These are phyloP conservation scores for Boletus insuetus DNA, from an alignment of 768 basidiomycete genomes.

Conservation along the genomic window DNA sequence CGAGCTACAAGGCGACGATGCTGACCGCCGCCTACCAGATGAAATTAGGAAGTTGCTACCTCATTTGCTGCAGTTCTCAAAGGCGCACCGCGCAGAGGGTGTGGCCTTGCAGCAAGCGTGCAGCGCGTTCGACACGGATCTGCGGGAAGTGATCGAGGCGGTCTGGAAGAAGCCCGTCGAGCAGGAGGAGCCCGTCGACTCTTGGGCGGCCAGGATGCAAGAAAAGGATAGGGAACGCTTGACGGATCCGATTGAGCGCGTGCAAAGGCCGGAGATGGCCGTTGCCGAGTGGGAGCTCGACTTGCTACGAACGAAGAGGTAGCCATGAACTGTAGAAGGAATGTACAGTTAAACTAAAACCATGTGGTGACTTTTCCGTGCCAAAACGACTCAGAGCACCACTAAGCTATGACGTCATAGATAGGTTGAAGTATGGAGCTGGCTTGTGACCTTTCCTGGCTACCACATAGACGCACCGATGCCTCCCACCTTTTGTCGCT, in stretches of 20 bases:
- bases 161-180: conserved; percentile 54
- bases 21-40: conserved; percentile 37
- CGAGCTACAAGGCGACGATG: not conserved
- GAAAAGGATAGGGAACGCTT: conserved; percentile 47
- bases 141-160: conserved; percentile 55
- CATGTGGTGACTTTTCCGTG: too few relatives aligned
- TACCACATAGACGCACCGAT: too few relatives aligned
- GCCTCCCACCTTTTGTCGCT: too few relatives aligned
- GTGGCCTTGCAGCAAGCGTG: conserved; percentile 60
- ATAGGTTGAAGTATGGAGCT: too few relatives aligned
- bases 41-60: conserved; percentile 70
- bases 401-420: too few relatives aligned
- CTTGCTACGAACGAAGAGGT: conserved; percentile 16
- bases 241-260: conserved; percentile 50
- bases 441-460: too few relatives aligned
- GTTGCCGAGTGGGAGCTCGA: conserved; percentile 22
- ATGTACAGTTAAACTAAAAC: not conserved
- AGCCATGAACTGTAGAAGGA: not conserved
- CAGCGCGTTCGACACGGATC: conserved; percentile 51
- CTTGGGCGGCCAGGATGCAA: conserved; percentile 55
- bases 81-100: conserved; percentile 68
- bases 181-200: conserved; percentile 34
- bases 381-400: too few relatives aligned
- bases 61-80: conserved; percentile 68
- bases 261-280: conserved; percentile 45